Evolutionary conservation across 768 basidiomycete genomes (phyloP), one percentile per base, ranked within the genome.

Genomic region (Lactarius tabidus): DNA sequence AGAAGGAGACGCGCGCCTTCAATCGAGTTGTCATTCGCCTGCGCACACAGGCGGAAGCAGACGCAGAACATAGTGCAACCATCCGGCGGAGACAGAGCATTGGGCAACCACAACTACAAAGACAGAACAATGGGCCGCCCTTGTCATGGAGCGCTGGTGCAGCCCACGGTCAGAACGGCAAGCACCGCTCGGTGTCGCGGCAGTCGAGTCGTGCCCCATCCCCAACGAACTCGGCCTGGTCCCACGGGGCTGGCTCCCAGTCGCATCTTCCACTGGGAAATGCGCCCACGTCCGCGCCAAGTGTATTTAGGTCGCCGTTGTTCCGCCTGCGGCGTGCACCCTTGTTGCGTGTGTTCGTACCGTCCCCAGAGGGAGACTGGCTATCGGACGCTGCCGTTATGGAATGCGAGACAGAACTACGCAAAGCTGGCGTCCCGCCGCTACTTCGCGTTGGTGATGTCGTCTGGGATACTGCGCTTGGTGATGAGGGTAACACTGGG

Each of bases 291-390:
- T 54, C 69, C 33, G 31, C 57, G 20, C 54, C 69, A 23, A 31
- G 62, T 31, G 39, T 58, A 28, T 91, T 89, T 79, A 82, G 78
- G 51, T 92, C 89, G 0, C 89, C 92, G 8, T 78, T 94, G 59
- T 88, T 86, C 79, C 80, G 85, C 35, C 73, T 81, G 10, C 82
- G 86, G 18, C 86, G 91, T 17, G 91, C 93, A 2, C 90, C 91
- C 28, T 77, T 93, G 23, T 71, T 94, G 67, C 79, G 90, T 26
- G 89, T 91, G 39, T 94, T 93, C 70, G 89, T 95, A 4, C 93
- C 91, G 23, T 91, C 89, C 10, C 89, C 89, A 0, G 91, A 92
- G 60, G 91, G 91, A 8, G 87, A 89, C 68, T 95, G 92, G 92
- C 77, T 95, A 54, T 88, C 88, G 12, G 92, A 94, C 74, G 80